A percentile compares a stretch with the other conserved stretches of the same genome.
Conservation (phyloP, 2,329 filamentous ascomycete genomes). For the Sclerotinia spermophila region DNA sequence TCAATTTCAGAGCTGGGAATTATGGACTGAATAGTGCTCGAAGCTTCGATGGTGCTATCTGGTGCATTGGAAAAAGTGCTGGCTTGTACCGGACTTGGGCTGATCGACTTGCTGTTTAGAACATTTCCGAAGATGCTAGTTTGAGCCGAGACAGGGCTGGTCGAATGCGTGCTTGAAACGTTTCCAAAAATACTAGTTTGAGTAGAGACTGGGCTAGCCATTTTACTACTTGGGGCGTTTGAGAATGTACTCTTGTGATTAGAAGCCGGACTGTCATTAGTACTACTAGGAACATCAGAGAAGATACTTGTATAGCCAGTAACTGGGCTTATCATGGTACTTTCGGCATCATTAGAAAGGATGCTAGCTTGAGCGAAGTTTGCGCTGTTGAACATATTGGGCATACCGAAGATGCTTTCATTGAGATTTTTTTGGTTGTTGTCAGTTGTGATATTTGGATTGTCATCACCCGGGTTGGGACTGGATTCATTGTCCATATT, state of each 20-base stretch:
- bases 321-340: neutral
- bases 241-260: neutral
- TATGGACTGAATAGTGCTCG: neutral
- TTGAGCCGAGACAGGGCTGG: neutral
- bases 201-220: neutral
- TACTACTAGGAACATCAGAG: neutral
- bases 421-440: neutral
- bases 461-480: neutral
- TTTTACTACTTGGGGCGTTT: neutral
- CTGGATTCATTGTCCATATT: neutral
- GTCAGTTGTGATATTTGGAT: no score
- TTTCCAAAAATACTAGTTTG: neutral
- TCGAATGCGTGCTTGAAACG: neutral
- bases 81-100: neutral
- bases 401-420: neutral
- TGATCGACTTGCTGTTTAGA: neutral
- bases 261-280: neutral
- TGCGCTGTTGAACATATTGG: slow-evolving; percentile 2
- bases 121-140: slow-evolving; percentile 1
- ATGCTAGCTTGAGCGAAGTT: slow-evolving; percentile 1
- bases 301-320: neutral
- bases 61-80: neutral
- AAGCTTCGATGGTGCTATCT: neutral
- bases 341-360: neutral
- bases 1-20: neutral